These are phyloP conservation scores for Solanum rostratum DNA, from an alignment of 257 asterid genomes.

Conservation along the genomic window DNA sequence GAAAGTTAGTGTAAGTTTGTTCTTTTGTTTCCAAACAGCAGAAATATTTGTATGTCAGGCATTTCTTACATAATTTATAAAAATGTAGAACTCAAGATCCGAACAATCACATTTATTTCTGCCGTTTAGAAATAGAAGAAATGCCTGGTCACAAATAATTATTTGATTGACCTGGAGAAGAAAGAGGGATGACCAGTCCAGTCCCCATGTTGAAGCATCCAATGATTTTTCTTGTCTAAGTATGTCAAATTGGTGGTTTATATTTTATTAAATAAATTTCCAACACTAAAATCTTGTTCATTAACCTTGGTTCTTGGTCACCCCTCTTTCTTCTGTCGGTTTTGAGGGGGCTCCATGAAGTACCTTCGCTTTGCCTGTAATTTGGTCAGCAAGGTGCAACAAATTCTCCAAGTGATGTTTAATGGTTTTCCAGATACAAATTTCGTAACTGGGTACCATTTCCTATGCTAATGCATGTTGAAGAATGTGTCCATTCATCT, in stretches of 20 bases:
- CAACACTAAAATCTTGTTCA: not conserved
- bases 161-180: not conserved
- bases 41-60: not conserved
- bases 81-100: not conserved
- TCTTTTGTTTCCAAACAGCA: not conserved
- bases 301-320: not conserved
- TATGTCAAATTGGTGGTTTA: not conserved
- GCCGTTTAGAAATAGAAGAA: not conserved
- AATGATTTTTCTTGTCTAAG: not conserved
- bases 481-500: not conserved
- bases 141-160: not conserved
- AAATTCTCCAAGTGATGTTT: not conserved
- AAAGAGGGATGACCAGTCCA: not conserved
- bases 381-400: not conserved
- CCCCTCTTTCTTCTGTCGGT: not conserved
- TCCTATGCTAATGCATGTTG: not conserved
- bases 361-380: not conserved
- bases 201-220: not conserved
- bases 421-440: not conserved
- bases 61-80: not conserved
- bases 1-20: not conserved
- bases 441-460: not conserved
- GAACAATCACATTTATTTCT: not conserved
- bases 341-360: not conserved
- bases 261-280: not conserved